Base-by-base conservation (phyloP, 2,329 filamentous ascomycete genomes). In the Epichloe bromicola region DNA sequence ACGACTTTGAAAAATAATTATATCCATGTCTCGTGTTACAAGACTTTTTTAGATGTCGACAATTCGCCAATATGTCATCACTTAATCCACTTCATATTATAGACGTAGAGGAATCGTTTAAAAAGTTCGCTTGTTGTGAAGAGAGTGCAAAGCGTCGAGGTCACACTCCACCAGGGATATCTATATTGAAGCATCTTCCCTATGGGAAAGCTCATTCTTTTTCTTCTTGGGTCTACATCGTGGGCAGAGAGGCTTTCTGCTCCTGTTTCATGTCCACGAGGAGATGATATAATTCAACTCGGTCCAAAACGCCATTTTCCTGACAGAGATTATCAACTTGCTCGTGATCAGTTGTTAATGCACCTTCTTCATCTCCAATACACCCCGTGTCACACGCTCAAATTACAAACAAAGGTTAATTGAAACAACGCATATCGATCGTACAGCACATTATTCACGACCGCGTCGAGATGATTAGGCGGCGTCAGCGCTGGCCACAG, bases 401-500 rank as follows among this genome's bases (percentile, higher is more conserved):
- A 47, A 41, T 44, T 44, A 39, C 34, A 40, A 40, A 52, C 19
- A 34, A 37, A 30, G 10, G 14, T 20, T 12, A 30, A 11, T 30
- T 30, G 30, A 30, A 30, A 11, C 30, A 30, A 30, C 30, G 10
- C 11, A 3, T 30, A 2, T 30, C 19, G 12, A 38, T 48, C 36
- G 20, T 17, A 6, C 17, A 11, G 46, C 45, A 26, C 45, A 38
- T 26, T 34, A 33, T 33, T 33, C 5, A 19, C 12, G 12, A 33
- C 17, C 20, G 26, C 23, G 17, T n/a, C 19, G 15, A 33, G 3
- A 15, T 11, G 20, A 11, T 70, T 64, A 91, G 62, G 89, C 89
- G 56, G 89, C 88, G 69, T 88, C 88, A 53, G 90, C 90, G 60
- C 83, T 90, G 56, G 84, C 81, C 51, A 87, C 80, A 43, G 90